phyloP scores from a whole-genome alignment of 2,329 filamentous ascomycete species.

The Aspergillus ochraceoroseus region DNA sequence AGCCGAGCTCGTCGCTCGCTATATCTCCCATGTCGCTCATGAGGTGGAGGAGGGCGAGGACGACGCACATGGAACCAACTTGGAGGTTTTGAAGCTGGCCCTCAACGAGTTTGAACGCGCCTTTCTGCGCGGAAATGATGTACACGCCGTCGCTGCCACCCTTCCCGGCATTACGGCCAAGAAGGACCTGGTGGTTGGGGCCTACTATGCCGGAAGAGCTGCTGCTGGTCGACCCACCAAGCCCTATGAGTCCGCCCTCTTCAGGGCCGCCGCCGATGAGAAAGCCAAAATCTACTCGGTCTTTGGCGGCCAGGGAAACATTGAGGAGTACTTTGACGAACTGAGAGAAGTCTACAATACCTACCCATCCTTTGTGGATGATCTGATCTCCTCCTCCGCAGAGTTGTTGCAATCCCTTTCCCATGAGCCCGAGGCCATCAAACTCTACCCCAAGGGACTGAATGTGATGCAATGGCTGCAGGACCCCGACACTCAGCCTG shows the following conservation, averaged over 20 bases:
- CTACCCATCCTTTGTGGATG: conserved; percentile 84
- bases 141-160: conserved; percentile 79
- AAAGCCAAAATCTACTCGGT: conserved; percentile 85
- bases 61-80: conserved; percentile 77
- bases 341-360: conserved; percentile 85
- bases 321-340: conserved; percentile 99
- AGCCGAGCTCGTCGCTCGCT: conserved; percentile 85
- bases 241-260: conserved; percentile 86
- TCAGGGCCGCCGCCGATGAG: conserved; percentile 79
- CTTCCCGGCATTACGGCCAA: conserved; percentile 89
- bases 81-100: conserved; percentile 86
- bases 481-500: conserved; percentile 81
- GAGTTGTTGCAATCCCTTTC: conserved; percentile 82
- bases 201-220: conserved; percentile 85
- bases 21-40: conserved; percentile 80
- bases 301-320: conserved; percentile 96
- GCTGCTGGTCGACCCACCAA: conserved; percentile 82
- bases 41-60: conserved; percentile 93
- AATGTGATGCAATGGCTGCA: conserved; percentile 93
- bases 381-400: conserved; percentile 74
- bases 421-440: conserved; percentile 78
- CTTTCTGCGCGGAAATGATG: conserved; percentile 92
- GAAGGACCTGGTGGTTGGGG: conserved; percentile 81
- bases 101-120: conserved; percentile 95
- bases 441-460: conserved; percentile 95